Evolutionary conservation across 768 basidiomycete genomes (phyloP).

Genomic region (Macrolepiota albuminosa): DNA sequence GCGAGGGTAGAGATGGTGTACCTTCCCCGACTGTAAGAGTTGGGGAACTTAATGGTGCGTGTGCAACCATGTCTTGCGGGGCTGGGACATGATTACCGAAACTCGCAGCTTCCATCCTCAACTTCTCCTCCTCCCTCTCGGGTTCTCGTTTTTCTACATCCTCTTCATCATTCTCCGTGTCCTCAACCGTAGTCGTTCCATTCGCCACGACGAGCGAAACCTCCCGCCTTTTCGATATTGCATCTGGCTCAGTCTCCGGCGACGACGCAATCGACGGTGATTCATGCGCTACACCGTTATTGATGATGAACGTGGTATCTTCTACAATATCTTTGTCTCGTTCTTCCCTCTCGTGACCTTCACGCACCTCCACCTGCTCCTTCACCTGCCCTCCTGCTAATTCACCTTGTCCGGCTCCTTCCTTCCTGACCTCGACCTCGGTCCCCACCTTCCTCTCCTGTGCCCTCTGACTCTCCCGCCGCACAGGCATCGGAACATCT

Average conservation of each 20-base stretch:
- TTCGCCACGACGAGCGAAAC: slow-evolving; percentile 19
- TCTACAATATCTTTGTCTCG: not conserved
- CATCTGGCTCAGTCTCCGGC: slow-evolving; percentile 20
- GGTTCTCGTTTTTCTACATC: not conserved
- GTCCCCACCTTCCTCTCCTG: not conserved
- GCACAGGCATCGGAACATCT: not conserved
- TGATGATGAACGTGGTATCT: not conserved
- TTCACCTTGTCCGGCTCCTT: not conserved
- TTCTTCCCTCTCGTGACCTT: not conserved
- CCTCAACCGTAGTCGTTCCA: slow-evolving; percentile 18
- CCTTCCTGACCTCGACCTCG: not conserved
- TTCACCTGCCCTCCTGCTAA: not conserved
- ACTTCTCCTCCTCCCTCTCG: slow-evolving; percentile 2
- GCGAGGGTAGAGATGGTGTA: slow-evolving; percentile 10
- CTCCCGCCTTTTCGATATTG: slow-evolving; percentile 4
- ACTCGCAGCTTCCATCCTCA: not conserved
- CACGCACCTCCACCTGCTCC: not conserved
- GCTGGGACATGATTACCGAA: not conserved
- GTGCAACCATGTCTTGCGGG: too few species aligned
- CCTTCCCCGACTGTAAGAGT: not conserved
- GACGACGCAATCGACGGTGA: slow-evolving; percentile 14
- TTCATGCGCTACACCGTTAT: not conserved
- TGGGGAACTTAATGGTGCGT: not conserved
- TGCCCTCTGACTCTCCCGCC: not conserved
- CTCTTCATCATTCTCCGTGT: slow-evolving; percentile 1